Conservation (phyloP, 225 moss, liverwort and hornwort species). For the Pseudisothecium myosuroides region DNA sequence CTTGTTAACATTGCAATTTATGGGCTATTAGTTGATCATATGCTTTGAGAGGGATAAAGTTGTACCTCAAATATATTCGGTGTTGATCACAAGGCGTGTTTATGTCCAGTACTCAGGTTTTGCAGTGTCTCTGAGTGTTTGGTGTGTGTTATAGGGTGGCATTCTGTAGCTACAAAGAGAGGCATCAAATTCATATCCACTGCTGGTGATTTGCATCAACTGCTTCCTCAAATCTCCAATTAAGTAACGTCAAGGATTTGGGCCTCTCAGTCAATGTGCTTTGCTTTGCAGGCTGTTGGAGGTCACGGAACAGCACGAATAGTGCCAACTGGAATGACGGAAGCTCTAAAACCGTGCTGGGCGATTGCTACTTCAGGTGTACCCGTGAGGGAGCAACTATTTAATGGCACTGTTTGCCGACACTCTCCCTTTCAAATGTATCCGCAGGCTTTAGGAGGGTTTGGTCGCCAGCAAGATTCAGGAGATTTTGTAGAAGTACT, state of each 20-base stretch:
- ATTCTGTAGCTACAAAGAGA: neutral
- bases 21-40: neutral
- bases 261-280: neutral
- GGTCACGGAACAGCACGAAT: conserved; percentile 60
- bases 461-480: conserved; percentile 43
- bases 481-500: conserved; percentile 67
- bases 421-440: conserved; percentile 67
- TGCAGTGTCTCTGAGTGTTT: neutral
- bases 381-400: conserved; percentile 75
- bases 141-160: neutral
- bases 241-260: neutral
- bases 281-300: conserved; percentile 71
- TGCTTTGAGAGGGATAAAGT: neutral
- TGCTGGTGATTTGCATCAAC: neutral
- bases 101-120: neutral
- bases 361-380: conserved; percentile 92
- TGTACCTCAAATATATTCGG: neutral
- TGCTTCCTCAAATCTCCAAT: neutral
- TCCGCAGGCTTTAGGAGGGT: conserved; percentile 54
- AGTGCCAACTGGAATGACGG: conserved; percentile 78
- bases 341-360: conserved; percentile 90
- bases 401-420: conserved; percentile 88
- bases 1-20: neutral
- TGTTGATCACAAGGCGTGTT: neutral
- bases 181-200: neutral